phyloP scores from a whole-genome alignment of 2,329 filamentous ascomycete genomes.

The Cladorrhinum sp. region DNA sequence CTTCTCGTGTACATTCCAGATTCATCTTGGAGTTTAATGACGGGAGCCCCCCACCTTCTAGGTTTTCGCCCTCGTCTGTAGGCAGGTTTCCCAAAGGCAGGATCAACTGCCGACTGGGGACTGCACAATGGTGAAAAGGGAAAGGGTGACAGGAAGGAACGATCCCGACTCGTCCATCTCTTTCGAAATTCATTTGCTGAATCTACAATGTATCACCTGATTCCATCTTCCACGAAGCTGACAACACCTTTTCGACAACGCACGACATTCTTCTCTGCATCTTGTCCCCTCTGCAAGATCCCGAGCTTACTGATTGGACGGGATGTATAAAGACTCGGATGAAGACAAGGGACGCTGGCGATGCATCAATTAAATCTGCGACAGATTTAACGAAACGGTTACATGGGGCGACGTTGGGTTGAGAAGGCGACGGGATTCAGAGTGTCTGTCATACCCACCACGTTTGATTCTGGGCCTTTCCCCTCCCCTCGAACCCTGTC shows the following conservation, averaged over 20 bases:
- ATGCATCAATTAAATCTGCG: background rate
- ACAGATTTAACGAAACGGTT: background rate
- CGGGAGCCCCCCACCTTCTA: no score
- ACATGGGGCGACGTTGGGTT: background rate
- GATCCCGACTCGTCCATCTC: background rate
- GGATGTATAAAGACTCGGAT: background rate
- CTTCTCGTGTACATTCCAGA: no score
- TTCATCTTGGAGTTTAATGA: no score
- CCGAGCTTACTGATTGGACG: background rate
- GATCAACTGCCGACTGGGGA: no score
- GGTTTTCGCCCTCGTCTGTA: no score
- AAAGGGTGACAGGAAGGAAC: background rate
- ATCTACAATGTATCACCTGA: background rate
- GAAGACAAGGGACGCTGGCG: background rate
- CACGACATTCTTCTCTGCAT: background rate
- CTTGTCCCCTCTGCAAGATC: background rate
- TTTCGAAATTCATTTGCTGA: background rate
- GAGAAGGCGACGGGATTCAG: background rate
- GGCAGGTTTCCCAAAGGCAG: no score
- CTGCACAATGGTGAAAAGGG: no score
- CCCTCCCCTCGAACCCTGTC: no score
- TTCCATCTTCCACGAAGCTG: background rate
- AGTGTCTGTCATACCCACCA: background rate
- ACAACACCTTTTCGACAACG: background rate
- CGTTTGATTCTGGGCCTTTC: no score